Evolutionary conservation across 768 basidiomycete species (phyloP).

Genomic region (Suillus brevipes): DNA sequence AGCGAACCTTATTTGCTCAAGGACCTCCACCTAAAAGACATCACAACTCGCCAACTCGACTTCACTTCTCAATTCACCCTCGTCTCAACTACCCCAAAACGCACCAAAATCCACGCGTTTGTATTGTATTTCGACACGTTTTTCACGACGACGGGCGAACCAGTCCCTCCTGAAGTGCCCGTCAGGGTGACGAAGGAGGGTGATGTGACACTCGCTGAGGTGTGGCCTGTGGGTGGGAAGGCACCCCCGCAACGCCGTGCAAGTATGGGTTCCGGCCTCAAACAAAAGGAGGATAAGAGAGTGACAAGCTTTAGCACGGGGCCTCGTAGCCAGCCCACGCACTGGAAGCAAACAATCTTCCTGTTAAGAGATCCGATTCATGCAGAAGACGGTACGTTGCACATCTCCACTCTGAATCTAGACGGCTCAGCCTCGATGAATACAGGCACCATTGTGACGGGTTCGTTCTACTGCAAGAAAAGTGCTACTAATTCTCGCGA

Average conservation of each 20-base stretch:
- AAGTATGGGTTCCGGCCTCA: slow-evolving; percentile 47
- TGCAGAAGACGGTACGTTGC: slow-evolving; percentile 67
- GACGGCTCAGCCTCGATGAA: background rate
- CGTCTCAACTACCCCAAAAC: slow-evolving; percentile 55
- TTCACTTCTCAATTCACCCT: slow-evolving; percentile 80
- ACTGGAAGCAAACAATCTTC: slow-evolving; percentile 97
- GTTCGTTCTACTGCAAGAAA: slow-evolving; percentile 84
- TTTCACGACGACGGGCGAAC: slow-evolving; percentile 65
- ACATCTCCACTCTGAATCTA: background rate
- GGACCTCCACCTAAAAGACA: slow-evolving; percentile 70
- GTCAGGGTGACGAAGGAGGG: slow-evolving; percentile 63
- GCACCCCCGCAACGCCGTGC: slow-evolving; percentile 57
- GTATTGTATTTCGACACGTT: slow-evolving; percentile 95
- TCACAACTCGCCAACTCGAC: slow-evolving; percentile 71
- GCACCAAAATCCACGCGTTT: slow-evolving; percentile 73
- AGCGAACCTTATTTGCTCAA: slow-evolving; percentile 67
- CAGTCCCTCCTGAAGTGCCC: slow-evolving; percentile 49
- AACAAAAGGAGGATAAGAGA: slow-evolving; percentile 39
- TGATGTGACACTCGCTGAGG: slow-evolving; percentile 63
- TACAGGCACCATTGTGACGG: slow-evolving; percentile 70
- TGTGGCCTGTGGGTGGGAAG: slow-evolving; percentile 78
- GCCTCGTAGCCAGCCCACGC: slow-evolving; percentile 82
- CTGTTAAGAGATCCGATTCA: slow-evolving; percentile 75
- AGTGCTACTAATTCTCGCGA: slow-evolving; percentile 80
- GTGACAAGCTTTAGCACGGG: slow-evolving; percentile 88